Percentiles rank a stretch among this genome's conserved stretches.
Conservation (phyloP, 306 rosid species). For the Quercus berberidifolia region DNA sequence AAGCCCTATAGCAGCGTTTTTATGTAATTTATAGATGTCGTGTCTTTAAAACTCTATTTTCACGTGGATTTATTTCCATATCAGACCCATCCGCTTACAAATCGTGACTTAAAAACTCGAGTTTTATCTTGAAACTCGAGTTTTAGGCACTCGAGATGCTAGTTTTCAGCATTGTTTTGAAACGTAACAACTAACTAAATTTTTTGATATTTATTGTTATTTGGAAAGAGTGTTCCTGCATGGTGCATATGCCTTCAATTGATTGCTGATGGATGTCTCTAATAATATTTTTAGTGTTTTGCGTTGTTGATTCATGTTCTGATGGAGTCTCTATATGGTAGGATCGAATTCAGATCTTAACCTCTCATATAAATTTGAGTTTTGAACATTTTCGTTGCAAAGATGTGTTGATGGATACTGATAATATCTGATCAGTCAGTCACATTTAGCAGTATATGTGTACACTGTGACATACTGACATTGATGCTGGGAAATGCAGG, state of each 20-base stretch:
- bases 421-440: background rate
- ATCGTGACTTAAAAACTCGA: no score
- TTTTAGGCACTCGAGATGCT: no score
- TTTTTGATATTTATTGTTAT: no score
- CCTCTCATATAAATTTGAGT: background rate
- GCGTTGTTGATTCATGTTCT: background rate
- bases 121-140: no score
- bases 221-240: background rate
- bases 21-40: no score
- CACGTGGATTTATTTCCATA: no score
- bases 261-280: background rate
- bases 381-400: background rate
- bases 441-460: background rate
- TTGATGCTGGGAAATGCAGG: constrained; percentile 43
- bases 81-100: no score
- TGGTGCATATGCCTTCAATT: background rate
- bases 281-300: background rate
- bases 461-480: constrained; percentile 6
- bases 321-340: background rate
- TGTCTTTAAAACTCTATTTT: no score
- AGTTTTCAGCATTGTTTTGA: no score
- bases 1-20: no score
- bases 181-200: no score
- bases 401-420: background rate
- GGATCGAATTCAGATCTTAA: constrained; percentile 6